Conservation (phyloP, 306 rosid species). For the Albizia julibrissin region DNA sequence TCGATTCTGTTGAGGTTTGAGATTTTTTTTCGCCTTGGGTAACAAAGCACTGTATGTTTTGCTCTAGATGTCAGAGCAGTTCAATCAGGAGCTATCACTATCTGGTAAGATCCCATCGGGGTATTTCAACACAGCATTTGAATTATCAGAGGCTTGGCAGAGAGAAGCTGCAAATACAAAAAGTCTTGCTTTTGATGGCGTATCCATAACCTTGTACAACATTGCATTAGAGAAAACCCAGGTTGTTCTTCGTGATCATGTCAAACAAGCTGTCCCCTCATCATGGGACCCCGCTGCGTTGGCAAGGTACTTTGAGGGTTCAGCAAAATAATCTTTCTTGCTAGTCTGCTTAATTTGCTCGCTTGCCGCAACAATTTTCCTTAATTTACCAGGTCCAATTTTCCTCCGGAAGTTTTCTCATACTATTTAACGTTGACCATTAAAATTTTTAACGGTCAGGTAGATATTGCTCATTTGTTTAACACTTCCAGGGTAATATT, state of each 20-base stretch:
- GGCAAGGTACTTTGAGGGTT: conserved; percentile 58
- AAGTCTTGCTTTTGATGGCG: conserved; percentile 78
- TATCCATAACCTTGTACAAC: conserved; percentile 63
- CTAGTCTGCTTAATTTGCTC: neutral
- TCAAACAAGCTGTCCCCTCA: conserved; percentile 78
- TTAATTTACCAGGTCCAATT: neutral
- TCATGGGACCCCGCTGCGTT: conserved; percentile 87
- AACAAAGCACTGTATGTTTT: conserved; percentile 21
- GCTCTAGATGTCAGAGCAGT: conserved; percentile 82
- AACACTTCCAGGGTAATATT: too few relatives aligned
- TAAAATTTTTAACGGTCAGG: too few relatives aligned
- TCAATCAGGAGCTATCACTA: conserved; percentile 76
- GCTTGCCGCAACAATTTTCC: neutral
- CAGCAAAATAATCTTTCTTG: conserved; percentile 1
- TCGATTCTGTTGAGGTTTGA: neutral
- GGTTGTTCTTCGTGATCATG: conserved; percentile 57
- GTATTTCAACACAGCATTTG: conserved; percentile 78
- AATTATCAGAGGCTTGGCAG: conserved; percentile 74
- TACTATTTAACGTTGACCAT: too few relatives aligned
- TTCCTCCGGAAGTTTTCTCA: too few relatives aligned
- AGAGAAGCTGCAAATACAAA: conserved; percentile 85
- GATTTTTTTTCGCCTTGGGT: neutral
- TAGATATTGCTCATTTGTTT: too few relatives aligned
- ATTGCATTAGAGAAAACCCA: conserved; percentile 75
- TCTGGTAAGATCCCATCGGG: conserved; percentile 87